Conservation (phyloP, 305 asterid species). For the Fraxinus floribunda region DNA sequence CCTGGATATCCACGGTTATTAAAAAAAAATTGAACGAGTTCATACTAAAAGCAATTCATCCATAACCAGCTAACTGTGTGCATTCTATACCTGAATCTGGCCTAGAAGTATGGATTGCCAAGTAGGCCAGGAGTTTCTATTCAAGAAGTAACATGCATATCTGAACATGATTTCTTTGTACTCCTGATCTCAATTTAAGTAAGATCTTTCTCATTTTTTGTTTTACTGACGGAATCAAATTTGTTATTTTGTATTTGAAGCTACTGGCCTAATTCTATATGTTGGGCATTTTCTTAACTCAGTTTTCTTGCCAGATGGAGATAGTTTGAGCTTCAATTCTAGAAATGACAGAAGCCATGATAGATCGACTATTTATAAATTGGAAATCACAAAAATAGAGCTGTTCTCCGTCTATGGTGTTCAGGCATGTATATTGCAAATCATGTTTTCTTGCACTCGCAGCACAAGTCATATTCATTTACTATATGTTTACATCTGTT, state of each 20-base stretch:
- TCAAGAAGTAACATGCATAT: neutral
- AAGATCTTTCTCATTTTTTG: neutral
- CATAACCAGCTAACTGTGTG: neutral
- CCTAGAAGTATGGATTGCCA: neutral
- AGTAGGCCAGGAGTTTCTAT: neutral
- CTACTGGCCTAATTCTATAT: constrained; percentile 21
- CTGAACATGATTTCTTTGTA: constrained; percentile 6
- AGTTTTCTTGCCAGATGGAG: constrained; percentile 50
- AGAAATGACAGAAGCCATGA: constrained; percentile 37
- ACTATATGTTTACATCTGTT: neutral
- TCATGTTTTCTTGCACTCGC: neutral
- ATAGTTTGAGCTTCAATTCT: constrained; percentile 37
- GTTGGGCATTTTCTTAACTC: constrained; percentile 17
- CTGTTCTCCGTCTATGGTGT: constrained; percentile 67
- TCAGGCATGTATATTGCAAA: constrained; percentile 56
- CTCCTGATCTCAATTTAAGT: neutral
- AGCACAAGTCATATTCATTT: neutral
- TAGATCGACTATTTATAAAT: constrained; percentile 64
- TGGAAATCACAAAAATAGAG: constrained; percentile 65
- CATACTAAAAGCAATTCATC: neutral
- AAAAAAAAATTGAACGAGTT: neutral
- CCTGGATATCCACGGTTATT: too few relatives aligned
- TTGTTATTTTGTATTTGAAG: constrained; percentile 20
- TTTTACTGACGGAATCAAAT: constrained; percentile 1
- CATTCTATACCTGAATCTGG: neutral